Evolutionary conservation across 2,329 filamentous ascomycete species (phyloP), one percentile per base, ranked within the genome.

Genomic region (Alternaria arbusti): DNA sequence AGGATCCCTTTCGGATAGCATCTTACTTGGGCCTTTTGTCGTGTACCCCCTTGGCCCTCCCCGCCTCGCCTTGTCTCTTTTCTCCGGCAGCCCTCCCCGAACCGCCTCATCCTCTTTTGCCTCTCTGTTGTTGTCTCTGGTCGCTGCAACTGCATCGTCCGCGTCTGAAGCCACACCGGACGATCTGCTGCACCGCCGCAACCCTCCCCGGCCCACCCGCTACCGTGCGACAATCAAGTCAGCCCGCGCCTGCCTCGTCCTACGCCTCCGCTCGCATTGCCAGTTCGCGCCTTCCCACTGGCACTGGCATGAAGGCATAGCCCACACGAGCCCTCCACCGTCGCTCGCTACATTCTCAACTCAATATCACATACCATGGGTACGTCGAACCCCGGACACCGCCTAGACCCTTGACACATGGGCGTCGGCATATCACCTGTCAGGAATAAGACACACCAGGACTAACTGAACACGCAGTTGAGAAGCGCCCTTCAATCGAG

Each of bases 401-500:
- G 5, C 52, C 49, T 32, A 15, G 45, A 51, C 49, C 25, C 32
- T 59, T 9, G 59, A 40, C 49, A 46, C 47, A 30, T 59, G 46
- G 20, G 54, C 32, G 54, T 52, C 30, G 49, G 30, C 32, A 47
- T 47, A n/a, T 26, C 15, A 20, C 32, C 20, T 36, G 11, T 44
- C 32, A n/a, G 13, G 6, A 44, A 56, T 45, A 7, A 8, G 4
- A 36, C n/a, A 17, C 20, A 11, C 36, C 57, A 30, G n/a, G 25
- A 63, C 71, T 76, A 64, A 79, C 74, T 45, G n/a, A 51, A 3
- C 32, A 46, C 22, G 40, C 69, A 77, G 76, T 74, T 66, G 78
- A 79, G 67, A 79, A 79, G 67, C 76, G 77, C 66, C 73, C 74
- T 68, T 80, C 78, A 46, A 75, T 69, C 72, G 78, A 80, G 64